Evolutionary conservation across 108 stramenopile species (phyloP).

Genomic region (Cyclotella distinguenda): DNA sequence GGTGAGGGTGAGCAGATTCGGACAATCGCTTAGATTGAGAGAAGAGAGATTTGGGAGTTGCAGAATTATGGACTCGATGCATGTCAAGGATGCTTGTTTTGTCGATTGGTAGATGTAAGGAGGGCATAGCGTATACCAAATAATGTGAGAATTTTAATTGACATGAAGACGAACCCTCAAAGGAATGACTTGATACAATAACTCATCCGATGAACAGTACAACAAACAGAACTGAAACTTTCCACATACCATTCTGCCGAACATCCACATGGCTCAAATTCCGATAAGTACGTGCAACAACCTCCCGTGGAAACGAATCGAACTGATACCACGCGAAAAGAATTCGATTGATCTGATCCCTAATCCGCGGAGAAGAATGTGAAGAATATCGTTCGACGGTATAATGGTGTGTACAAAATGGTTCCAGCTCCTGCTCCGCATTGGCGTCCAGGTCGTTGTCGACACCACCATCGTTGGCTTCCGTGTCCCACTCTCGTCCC

Average conservation of each 20-base stretch:
- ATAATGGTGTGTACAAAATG: no score
- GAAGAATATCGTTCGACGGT: background rate
- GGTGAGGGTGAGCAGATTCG: constrained; percentile 24
- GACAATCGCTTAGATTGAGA: constrained; percentile 45
- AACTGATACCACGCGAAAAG: constrained; percentile 42
- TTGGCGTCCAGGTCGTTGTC: background rate
- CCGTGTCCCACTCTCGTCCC: background rate
- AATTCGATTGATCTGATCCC: constrained; percentile 26
- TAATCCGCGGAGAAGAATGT: constrained; percentile 10
- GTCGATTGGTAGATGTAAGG: no score
- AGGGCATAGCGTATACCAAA: no score
- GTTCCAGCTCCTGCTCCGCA: background rate
- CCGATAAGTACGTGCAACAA: constrained; percentile 16
- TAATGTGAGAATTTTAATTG: no score
- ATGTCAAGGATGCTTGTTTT: constrained; percentile 30
- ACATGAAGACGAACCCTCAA: constrained; percentile 3
- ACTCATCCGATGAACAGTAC: background rate
- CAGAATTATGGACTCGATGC: constrained; percentile 34
- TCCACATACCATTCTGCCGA: constrained; percentile 38
- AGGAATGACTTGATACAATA: background rate
- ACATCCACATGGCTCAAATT: constrained; percentile 42
- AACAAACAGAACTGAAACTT: background rate
- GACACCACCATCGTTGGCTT: background rate
- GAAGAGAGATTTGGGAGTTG: constrained; percentile 35
- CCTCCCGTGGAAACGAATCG: constrained; percentile 15